Conservation (phyloP, 208 protist species). For the Zelonia costaricensis region DNA sequence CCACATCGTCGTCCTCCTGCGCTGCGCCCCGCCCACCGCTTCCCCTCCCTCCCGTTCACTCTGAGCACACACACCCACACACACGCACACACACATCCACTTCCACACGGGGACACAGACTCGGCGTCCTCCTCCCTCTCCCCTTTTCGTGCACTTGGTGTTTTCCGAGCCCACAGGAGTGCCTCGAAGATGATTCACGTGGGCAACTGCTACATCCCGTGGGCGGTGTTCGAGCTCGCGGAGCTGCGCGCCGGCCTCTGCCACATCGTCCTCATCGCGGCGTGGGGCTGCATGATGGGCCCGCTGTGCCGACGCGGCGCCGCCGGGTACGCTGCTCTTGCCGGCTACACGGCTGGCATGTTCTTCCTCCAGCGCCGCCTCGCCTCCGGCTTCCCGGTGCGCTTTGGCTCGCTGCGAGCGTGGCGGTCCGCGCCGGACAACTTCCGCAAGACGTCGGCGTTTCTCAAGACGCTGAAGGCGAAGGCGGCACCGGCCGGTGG, state of each 20-base stretch:
- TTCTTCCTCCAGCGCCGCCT: slow-evolving; percentile 46
- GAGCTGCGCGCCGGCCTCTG: slow-evolving; percentile 34
- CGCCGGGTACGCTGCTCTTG: not conserved
- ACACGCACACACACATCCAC: slow-evolving; percentile 1
- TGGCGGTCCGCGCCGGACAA: slow-evolving; percentile 36
- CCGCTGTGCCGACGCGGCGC: slow-evolving; percentile 9
- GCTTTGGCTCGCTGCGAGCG: slow-evolving; percentile 28
- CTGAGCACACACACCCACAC: too few relatives aligned
- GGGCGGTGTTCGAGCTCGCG: slow-evolving; percentile 30
- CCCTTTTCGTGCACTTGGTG: too few relatives aligned
- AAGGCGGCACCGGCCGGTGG: slow-evolving; percentile 2
- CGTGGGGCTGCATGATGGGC: slow-evolving; percentile 3
- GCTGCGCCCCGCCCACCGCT: too few relatives aligned
- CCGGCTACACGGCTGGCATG: slow-evolving; percentile 29
- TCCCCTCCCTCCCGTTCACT: too few relatives aligned
- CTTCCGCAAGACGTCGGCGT: slow-evolving; percentile 43
- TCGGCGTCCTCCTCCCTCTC: not conserved
- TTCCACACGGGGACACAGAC: not conserved
- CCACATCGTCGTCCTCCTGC: too few relatives aligned
- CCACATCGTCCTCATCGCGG: slow-evolving; percentile 30
- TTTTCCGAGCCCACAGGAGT: too few relatives aligned
- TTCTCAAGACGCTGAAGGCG: slow-evolving; percentile 12
- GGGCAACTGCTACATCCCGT: slow-evolving; percentile 35
- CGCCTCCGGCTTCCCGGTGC: slow-evolving; percentile 44
- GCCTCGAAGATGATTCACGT: slow-evolving; percentile 26